phyloP scores from a whole-genome alignment of 192 early-diverging fungal species.

The Funneliformis geosporum region DNA sequence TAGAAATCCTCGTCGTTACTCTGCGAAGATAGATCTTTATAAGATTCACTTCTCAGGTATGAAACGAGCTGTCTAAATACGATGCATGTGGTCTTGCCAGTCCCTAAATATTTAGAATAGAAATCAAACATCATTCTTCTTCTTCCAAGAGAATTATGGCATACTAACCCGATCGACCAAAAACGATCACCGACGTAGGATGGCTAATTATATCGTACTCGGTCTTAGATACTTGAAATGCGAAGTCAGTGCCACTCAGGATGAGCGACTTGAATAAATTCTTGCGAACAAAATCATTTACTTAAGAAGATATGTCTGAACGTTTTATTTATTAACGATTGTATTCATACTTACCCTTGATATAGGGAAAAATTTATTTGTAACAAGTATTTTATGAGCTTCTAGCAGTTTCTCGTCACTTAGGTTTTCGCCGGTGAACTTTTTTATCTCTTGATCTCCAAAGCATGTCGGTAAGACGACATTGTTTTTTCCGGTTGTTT shows the following conservation, averaged over 20 bases:
- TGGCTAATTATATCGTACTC: conserved; percentile 21
- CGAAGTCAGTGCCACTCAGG: not conserved
- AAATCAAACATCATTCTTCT: not conserved
- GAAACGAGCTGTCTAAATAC: conserved; percentile 26
- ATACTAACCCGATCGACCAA: conserved; percentile 29
- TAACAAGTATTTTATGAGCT: conserved; percentile 21
- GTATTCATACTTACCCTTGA: not conserved
- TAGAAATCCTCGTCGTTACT: not conserved
- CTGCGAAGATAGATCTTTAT: not conserved
- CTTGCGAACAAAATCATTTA: conserved; percentile 13
- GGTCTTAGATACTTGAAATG: conserved; percentile 13
- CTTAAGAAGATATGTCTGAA: not conserved
- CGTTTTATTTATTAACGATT: not conserved
- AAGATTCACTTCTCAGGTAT: not conserved
- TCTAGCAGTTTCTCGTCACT: conserved; percentile 1
- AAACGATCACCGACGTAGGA: not conserved
- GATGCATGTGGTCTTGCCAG: conserved; percentile 22
- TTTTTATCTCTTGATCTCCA: not conserved
- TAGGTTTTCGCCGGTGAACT: not conserved
- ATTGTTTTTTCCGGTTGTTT: not conserved
- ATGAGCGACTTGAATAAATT: conserved; percentile 5
- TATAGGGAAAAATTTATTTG: conserved; percentile 20
- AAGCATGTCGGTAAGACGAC: not conserved
- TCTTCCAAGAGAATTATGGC: not conserved
- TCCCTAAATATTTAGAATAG: not conserved